phyloP scores from a whole-genome alignment of 495 filamentous ascomycete species.

The Terfezia claveryi region DNA sequence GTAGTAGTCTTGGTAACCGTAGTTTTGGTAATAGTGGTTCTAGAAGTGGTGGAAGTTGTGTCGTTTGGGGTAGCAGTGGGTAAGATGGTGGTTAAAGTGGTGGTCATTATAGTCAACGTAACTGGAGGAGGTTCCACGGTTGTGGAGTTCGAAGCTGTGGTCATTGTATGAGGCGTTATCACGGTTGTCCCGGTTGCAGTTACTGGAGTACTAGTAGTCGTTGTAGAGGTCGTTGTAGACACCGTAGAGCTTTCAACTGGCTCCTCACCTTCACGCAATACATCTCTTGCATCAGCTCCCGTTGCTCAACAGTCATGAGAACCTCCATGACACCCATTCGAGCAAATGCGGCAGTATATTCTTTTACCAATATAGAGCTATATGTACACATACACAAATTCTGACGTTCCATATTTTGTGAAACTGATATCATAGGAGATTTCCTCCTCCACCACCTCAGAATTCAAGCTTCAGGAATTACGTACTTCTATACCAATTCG shows the following conservation, averaged over 20 bases:
- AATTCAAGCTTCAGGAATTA: background rate
- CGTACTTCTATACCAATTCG: conserved; percentile 25
- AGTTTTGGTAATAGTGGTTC: background rate
- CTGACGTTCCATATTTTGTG: background rate
- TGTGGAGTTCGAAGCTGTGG: background rate
- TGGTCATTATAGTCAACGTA: background rate
- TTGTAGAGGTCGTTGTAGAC: background rate
- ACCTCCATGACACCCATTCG: background rate
- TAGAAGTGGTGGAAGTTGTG: background rate
- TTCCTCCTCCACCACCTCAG: background rate
- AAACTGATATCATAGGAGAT: background rate
- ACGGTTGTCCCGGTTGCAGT: background rate
- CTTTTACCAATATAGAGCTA: too few species aligned
- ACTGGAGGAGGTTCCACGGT: background rate
- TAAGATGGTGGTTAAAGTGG: background rate
- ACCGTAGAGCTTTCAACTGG: background rate
- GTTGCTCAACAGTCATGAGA: background rate
- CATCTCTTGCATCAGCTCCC: background rate
- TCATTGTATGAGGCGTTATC: background rate
- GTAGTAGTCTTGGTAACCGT: background rate
- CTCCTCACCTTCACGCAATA: background rate
- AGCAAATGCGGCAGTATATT: background rate
- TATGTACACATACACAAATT: too few species aligned
- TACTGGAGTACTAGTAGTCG: background rate
- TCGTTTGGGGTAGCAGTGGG: background rate